Conservation (phyloP, 208 protist genomes). For the Trypanosoma vivax region DNA sequence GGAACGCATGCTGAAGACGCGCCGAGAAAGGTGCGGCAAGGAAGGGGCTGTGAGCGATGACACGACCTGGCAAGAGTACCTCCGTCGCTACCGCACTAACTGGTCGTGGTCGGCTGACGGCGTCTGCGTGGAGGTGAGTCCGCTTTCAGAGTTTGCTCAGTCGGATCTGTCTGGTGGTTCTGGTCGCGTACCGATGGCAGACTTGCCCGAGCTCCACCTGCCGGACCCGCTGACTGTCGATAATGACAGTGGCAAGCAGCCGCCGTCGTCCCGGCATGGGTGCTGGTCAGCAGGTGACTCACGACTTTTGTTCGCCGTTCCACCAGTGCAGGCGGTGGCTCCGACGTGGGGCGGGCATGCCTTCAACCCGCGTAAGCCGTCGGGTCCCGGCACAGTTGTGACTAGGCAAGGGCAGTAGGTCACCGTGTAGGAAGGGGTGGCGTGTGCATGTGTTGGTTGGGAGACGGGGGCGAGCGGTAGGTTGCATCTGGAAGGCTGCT, state of each 20-base stretch:
- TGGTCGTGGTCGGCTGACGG: neutral
- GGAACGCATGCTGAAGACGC: slow-evolving; percentile 29
- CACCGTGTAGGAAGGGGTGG: neutral
- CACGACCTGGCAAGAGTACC: slow-evolving; percentile 62
- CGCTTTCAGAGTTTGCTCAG: slow-evolving; percentile 5
- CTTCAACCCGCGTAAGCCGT: slow-evolving; percentile 18
- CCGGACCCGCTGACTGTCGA: slow-evolving; percentile 41
- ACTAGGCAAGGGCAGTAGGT: neutral
- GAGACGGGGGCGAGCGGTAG: no score
- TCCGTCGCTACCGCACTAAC: slow-evolving; percentile 34
- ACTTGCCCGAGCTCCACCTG: slow-evolving; percentile 31
- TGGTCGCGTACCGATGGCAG: slow-evolving; percentile 43
- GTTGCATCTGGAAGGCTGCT: no score
- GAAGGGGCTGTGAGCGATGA: slow-evolving; percentile 23
- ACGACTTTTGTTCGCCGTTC: slow-evolving; percentile 6
- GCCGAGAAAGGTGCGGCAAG: slow-evolving; percentile 22
- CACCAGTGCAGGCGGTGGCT: slow-evolving; percentile 5
- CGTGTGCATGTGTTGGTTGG: neutral
- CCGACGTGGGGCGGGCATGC: slow-evolving; percentile 53
- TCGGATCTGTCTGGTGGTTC: slow-evolving; percentile 50
- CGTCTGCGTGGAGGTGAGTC: neutral
- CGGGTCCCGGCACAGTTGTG: neutral
- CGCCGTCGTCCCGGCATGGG: neutral
- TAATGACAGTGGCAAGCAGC: slow-evolving; percentile 47
- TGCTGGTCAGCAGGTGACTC: slow-evolving; percentile 14